These are phyloP conservation scores for Lipomyces yamadae DNA, from an alignment of 805 yeast species.

Conservation along the genomic window DNA sequence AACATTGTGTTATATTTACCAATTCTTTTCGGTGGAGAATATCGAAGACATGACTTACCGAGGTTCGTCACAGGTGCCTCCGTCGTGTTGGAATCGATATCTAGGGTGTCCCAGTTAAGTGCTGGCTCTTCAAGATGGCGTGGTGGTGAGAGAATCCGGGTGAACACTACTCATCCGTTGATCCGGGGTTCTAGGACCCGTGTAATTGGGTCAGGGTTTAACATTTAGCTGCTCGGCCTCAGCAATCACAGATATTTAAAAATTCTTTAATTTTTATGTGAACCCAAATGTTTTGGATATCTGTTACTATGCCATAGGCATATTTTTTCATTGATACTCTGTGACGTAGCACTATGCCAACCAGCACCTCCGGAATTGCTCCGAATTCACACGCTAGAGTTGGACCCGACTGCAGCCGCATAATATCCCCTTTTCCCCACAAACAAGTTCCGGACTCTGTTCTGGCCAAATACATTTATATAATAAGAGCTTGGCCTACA, in stretches of 20 bases:
- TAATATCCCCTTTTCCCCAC: not conserved
- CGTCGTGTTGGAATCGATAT: not conserved
- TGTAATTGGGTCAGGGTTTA: not conserved
- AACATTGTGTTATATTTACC: not conserved
- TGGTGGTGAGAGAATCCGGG: not conserved
- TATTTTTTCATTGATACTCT: too few relatives aligned
- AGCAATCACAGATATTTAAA: too few relatives aligned
- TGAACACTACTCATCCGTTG: not conserved
- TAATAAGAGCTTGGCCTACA: not conserved
- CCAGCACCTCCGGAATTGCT: too few relatives aligned
- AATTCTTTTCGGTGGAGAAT: not conserved
- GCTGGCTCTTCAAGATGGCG: too few relatives aligned
- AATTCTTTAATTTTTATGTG: too few relatives aligned
- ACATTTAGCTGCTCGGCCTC: too few relatives aligned
- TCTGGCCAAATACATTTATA: not conserved
- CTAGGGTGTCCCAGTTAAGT: too few relatives aligned
- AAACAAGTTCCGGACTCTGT: not conserved
- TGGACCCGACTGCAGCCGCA: too few relatives aligned
- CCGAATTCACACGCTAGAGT: too few relatives aligned
- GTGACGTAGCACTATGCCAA: too few relatives aligned
- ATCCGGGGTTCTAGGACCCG: not conserved
- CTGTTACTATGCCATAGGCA: too few relatives aligned
- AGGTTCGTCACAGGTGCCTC: not conserved
- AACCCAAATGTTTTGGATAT: too few relatives aligned
- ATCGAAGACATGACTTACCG: not conserved